These are phyloP conservation scores for Debaryomyces tyrocola DNA, from an alignment of 805 yeast genomes.

Conservation along the genomic window DNA sequence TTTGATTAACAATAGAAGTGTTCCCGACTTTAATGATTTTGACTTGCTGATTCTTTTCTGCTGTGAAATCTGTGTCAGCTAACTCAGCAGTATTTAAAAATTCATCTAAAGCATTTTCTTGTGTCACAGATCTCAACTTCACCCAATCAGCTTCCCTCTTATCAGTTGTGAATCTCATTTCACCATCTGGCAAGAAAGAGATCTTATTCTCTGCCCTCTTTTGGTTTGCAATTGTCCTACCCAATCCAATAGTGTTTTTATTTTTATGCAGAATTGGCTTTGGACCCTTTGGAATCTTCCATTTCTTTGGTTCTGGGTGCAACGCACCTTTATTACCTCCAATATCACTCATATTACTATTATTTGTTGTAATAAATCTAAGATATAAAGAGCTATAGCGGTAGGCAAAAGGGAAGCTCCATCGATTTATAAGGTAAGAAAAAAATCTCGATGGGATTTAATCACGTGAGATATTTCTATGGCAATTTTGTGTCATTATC, in stretches of 20 bases:
- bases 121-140: conserved; percentile 89
- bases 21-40: conserved; percentile 77
- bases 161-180: conserved; percentile 83
- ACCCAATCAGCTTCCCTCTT: conserved; percentile 87
- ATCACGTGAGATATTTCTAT: background rate
- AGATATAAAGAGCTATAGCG: background rate
- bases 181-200: conserved; percentile 79
- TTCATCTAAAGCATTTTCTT: conserved; percentile 91
- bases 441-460: background rate
- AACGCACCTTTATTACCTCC: conserved; percentile 38
- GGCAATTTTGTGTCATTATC: no score
- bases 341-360: conserved; percentile 14
- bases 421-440: background rate
- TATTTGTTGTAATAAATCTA: background rate
- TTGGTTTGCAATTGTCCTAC: conserved; percentile 77
- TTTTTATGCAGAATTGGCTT: conserved; percentile 84
- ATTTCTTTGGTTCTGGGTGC: conserved; percentile 59
- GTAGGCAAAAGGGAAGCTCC: background rate
- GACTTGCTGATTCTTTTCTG: conserved; percentile 81
- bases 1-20: conserved; percentile 40
- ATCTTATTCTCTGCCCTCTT: conserved; percentile 68
- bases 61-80: conserved; percentile 94
- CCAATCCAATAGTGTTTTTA: conserved; percentile 81
- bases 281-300: conserved; percentile 92
- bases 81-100: conserved; percentile 92